Evolutionary conservation across 306 rosid genomes (phyloP), one percentile per base, ranked within the genome.

Genomic region (Quillaja saponaria): DNA sequence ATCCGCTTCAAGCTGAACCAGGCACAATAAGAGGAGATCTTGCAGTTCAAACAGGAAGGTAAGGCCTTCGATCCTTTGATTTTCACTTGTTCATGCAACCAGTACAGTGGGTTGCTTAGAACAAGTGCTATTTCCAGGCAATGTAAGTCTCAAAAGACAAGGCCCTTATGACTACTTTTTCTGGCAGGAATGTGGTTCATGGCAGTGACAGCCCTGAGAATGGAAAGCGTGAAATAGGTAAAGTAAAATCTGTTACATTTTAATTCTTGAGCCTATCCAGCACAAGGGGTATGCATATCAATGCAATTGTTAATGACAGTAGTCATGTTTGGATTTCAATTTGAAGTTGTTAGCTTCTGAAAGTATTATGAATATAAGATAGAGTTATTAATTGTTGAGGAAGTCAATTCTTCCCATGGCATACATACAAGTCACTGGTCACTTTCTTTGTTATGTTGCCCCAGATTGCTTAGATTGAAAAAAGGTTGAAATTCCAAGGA

Each of bases 141-240:
- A 56, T 58, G 9, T 31, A 57, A 61, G 53, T 68, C 28, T 48
- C 56, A 58, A 9, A 39, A 65, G 7, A 18, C 41, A 25, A 42
- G 40, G n/a, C 48, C 13, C 44, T 39, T 39, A 25, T 39, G 44
- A 39, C 6, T 1, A 39, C 44, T 39, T 39, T 39, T 39, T 39
- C 49, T 78, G 66, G 73, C 90, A 94, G 97, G 88, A 94, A 94
- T 64, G 71, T 94, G 64, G 76, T 94, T 61, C 97, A 90, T 83
- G 99, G 97, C 55, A 94, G 99, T 48, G 99, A 94, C 78, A 94
- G 99, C 78, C 97, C 97, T 15, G 99, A 94, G 47, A 94, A 90
- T 58, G 97, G 99, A 55, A 69, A 87, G 83, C 97, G 96, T 33
- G 97, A 94, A 81, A 63, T 87, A 52, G 96, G 99, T 90, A 68